These are phyloP conservation scores for Prunus padus DNA, from an alignment of 306 rosid species.

Conservation along the genomic window DNA sequence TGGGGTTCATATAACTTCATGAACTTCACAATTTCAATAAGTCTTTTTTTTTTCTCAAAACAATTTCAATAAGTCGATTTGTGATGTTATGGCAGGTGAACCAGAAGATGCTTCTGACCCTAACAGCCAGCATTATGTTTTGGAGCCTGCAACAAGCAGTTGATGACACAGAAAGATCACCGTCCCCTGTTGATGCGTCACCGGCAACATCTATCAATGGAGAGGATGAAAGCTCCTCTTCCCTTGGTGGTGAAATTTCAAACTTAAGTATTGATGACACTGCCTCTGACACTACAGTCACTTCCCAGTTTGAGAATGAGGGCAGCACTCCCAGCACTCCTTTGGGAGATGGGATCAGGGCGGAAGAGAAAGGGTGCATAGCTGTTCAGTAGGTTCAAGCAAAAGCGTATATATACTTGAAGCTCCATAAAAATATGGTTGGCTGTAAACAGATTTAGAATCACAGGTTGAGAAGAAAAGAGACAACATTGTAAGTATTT, in stretches of 20 bases:
- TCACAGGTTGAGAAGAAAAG: background rate
- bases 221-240: conserved; percentile 74
- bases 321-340: background rate
- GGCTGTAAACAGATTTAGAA: conserved; percentile 7
- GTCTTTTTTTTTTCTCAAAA: too few species aligned
- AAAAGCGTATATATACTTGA: background rate
- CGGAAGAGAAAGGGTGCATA: conserved; percentile 11
- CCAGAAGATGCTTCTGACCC: conserved; percentile 91
- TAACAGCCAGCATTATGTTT: conserved; percentile 85
- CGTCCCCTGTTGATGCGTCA: conserved; percentile 58
- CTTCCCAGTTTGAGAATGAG: conserved; percentile 59
- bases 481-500: conserved; percentile 8
- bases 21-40: background rate
- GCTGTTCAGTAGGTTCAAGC: conserved; percentile 6
- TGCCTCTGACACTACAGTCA: conserved; percentile 71
- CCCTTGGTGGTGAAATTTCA: conserved; percentile 66
- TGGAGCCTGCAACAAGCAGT: conserved; percentile 81
- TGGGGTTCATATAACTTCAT: background rate
- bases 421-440: conserved; percentile 10
- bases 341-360: background rate
- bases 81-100: conserved; percentile 67
- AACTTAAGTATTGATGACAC: conserved; percentile 71
- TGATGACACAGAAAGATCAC: conserved; percentile 51
- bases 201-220: conserved; percentile 67
- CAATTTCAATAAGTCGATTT: background rate